Evolutionary conservation across 352 stramenopile genomes (phyloP).

Genomic region (Elongisporangium senticosum): DNA sequence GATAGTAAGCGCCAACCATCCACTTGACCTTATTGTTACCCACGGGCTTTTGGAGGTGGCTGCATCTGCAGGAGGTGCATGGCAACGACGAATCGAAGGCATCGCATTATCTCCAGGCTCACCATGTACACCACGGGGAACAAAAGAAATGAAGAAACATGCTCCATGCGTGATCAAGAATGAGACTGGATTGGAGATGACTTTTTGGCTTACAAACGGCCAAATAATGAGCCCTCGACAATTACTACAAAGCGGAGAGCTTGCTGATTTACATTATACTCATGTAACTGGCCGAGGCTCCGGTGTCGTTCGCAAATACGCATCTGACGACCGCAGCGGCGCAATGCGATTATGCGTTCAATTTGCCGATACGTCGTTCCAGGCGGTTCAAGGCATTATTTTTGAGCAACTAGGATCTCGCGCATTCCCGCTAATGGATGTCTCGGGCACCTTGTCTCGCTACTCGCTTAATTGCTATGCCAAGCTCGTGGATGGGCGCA

Average conservation of each 20-base stretch:
- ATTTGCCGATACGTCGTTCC: constrained; percentile 50
- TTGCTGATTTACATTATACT: constrained; percentile 63
- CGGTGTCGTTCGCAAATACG: constrained; percentile 68
- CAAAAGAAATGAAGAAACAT: constrained; percentile 31
- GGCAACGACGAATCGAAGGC: constrained; percentile 31
- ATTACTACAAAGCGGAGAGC: constrained; percentile 31
- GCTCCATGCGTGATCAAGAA: constrained; percentile 77
- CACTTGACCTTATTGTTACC: constrained; percentile 70
- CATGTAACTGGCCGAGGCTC: constrained; percentile 50
- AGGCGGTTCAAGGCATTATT: constrained; percentile 74
- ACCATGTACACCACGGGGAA: constrained; percentile 9
- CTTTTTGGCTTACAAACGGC: constrained; percentile 65
- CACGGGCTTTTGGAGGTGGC: constrained; percentile 73
- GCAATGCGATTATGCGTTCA: constrained; percentile 58
- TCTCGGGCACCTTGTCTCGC: constrained; percentile 35
- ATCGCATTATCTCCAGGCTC: constrained; percentile 14
- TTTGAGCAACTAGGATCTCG: constrained; percentile 71
- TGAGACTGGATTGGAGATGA: constrained; percentile 60
- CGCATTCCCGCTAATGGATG: constrained; percentile 58
- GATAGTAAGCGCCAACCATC: constrained; percentile 63
- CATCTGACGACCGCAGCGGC: constrained; percentile 44
- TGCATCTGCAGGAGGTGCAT: constrained; percentile 69
- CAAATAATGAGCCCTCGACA: constrained; percentile 27
- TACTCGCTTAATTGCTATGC: constrained; percentile 60
- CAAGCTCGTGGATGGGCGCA: constrained; percentile 70